Percentiles rank a stretch among this genome's conserved stretches.
These are phyloP conservation scores for Candida ascalaphidarum DNA, from an alignment of 805 yeast species.

Conservation along the genomic window DNA sequence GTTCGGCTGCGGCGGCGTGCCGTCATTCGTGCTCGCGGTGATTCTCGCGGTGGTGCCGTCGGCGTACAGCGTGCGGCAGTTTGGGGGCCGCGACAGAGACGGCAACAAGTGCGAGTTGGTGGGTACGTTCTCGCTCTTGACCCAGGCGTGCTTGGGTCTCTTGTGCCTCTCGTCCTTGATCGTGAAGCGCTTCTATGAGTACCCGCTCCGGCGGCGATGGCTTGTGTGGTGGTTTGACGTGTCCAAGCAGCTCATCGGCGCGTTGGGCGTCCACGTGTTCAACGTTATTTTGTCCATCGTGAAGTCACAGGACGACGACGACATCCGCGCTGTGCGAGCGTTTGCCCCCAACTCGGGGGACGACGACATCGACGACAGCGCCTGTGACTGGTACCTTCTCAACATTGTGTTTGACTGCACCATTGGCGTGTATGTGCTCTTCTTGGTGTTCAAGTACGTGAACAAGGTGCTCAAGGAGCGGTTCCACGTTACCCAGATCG, in stretches of 20 bases:
- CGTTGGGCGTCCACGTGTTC: slow-evolving; percentile 73
- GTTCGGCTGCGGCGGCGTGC: too few species aligned
- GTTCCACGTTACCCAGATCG: slow-evolving; percentile 28
- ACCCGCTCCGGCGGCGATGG: slow-evolving; percentile 78
- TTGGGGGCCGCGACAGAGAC: slow-evolving; percentile 2
- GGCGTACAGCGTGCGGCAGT: background rate
- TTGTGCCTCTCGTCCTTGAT: slow-evolving; percentile 69
- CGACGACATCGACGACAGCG: slow-evolving; percentile 31
- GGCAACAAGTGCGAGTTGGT: slow-evolving; percentile 38
- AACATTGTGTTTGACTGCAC: slow-evolving; percentile 89
- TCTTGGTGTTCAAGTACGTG: slow-evolving; percentile 40
- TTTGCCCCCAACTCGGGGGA: background rate
- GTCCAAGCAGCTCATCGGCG: slow-evolving; percentile 82
- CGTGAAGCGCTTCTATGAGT: slow-evolving; percentile 68
- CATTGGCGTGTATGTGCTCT: slow-evolving; percentile 78
- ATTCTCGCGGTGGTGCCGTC: too few species aligned
- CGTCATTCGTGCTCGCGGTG: too few species aligned
- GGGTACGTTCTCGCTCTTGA: slow-evolving; percentile 79
- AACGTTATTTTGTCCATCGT: slow-evolving; percentile 67
- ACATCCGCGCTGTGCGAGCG: slow-evolving; percentile 2
- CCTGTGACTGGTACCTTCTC: slow-evolving; percentile 93
- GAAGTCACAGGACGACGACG: slow-evolving; percentile 15
- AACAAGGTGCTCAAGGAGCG: slow-evolving; percentile 36
- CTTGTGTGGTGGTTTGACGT: slow-evolving; percentile 86
- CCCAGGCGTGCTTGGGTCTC: slow-evolving; percentile 71